These are phyloP conservation scores for Ustilago sp. DNA, from an alignment of 1,284 basidiomycete genomes.

Conservation along the genomic window DNA sequence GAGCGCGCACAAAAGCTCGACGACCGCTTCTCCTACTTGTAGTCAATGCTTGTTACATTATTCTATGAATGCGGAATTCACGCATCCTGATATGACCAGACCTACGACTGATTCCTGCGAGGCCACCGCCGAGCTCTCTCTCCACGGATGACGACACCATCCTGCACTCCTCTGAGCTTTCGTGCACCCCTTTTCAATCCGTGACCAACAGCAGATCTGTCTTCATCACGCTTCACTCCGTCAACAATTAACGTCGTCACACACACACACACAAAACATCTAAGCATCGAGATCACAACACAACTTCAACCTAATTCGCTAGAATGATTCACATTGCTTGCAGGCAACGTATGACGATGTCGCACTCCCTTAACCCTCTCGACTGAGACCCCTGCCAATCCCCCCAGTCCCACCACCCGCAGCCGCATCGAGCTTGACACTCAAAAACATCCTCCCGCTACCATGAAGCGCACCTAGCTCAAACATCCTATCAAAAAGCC, in stretches of 20 bases:
- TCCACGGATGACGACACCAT: neutral
- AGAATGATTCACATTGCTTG: neutral
- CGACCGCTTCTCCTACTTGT: neutral
- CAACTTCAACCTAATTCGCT: neutral
- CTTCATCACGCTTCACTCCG: too few species aligned
- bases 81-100: neutral
- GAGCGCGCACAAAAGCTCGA: neutral
- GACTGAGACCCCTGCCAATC: neutral
- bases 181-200: neutral
- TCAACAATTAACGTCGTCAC: neutral
- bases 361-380: neutral
- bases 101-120: neutral
- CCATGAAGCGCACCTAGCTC: constrained; percentile 28
- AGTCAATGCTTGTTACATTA: neutral
- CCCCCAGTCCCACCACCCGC: neutral
- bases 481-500: constrained; percentile 58
- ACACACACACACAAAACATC: neutral
- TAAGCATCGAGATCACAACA: neutral
- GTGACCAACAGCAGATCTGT: neutral
- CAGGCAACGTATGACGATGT: neutral
- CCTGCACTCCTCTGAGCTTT: neutral
- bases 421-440: constrained; percentile 36
- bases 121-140: neutral
- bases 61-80: neutral
- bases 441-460: constrained; percentile 33